These are phyloP conservation scores for Nematodospora valgi DNA, from an alignment of 805 yeast species.

Conservation along the genomic window DNA sequence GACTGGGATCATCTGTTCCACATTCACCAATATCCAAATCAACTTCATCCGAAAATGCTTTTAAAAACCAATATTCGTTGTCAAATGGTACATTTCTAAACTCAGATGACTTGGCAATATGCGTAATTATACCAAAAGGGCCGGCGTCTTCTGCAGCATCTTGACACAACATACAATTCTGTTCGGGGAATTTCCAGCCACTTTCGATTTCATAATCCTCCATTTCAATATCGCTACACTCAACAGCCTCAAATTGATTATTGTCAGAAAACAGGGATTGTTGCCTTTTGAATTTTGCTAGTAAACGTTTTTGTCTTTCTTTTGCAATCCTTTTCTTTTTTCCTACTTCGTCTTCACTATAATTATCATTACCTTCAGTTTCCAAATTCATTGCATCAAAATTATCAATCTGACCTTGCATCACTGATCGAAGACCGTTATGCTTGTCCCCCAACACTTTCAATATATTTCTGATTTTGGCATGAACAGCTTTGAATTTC, in stretches of 20 bases:
- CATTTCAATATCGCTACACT: constrained; percentile 44
- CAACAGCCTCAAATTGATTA: constrained; percentile 20
- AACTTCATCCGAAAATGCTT: constrained; percentile 51
- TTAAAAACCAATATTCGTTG: constrained; percentile 61
- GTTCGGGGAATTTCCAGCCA: constrained; percentile 68
- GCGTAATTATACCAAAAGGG: constrained; percentile 72
- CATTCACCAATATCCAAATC: constrained; percentile 37
- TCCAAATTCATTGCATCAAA: constrained; percentile 24
- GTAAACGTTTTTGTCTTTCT: constrained; percentile 62
- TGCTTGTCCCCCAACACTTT: constrained; percentile 24
- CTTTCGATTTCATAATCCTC: constrained; percentile 28
- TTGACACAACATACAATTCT: constrained; percentile 78
- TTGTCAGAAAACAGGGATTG: constrained; percentile 57
- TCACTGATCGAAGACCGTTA: constrained; percentile 15
- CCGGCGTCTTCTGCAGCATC: constrained; percentile 65
- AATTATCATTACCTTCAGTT: constrained; percentile 10
- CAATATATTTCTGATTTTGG: constrained; percentile 58
- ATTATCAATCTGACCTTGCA: constrained; percentile 17
- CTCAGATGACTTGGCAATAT: constrained; percentile 55
- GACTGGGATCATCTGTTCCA: constrained; percentile 6
- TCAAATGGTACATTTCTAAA: constrained; percentile 63
- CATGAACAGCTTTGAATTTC: constrained; percentile 39
- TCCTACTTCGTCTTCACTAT: constrained; percentile 41
- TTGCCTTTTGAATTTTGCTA: constrained; percentile 78
- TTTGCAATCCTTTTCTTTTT: constrained; percentile 67